Evolutionary conservation across 257 asterid genomes (phyloP).

Genomic region (Striga asiatica): DNA sequence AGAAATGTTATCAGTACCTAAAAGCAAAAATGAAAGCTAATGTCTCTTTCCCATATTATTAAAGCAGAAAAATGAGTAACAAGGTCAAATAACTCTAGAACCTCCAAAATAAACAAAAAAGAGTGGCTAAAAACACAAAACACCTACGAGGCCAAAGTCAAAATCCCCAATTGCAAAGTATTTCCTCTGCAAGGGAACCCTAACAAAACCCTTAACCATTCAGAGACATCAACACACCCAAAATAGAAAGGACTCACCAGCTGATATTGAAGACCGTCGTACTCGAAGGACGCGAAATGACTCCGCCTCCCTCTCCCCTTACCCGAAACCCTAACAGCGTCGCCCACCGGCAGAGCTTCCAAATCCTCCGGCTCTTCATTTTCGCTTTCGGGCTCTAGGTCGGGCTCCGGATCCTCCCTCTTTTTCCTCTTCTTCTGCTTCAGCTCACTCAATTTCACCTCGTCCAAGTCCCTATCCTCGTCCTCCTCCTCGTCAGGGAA

Average conservation of each 20-base stretch:
- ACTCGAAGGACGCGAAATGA: slow-evolving; percentile 49
- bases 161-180: background rate
- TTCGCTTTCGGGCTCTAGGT: slow-evolving; percentile 11
- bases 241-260: slow-evolving; percentile 41
- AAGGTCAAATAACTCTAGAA: background rate
- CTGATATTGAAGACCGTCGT: slow-evolving; percentile 59
- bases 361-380: slow-evolving; percentile 29
- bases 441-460: slow-evolving; percentile 21
- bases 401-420: slow-evolving; percentile 19
- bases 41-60: background rate
- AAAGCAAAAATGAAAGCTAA: background rate
- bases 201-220: background rate
- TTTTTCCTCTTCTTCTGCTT: slow-evolving; percentile 22
- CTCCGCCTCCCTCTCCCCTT: slow-evolving; percentile 46
- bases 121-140: background rate
- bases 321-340: slow-evolving; percentile 53
- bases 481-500: slow-evolving; percentile 32
- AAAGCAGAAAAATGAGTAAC: background rate
- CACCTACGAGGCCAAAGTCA: background rate
- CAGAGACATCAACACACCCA: background rate
- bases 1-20: too few species aligned
- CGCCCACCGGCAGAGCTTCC: slow-evolving; percentile 69
- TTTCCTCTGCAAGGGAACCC: background rate
- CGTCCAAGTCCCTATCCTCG: slow-evolving; percentile 25
- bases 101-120: background rate